These are phyloP conservation scores for Collybia sordida DNA, from an alignment of 768 basidiomycete species.

Conservation along the genomic window DNA sequence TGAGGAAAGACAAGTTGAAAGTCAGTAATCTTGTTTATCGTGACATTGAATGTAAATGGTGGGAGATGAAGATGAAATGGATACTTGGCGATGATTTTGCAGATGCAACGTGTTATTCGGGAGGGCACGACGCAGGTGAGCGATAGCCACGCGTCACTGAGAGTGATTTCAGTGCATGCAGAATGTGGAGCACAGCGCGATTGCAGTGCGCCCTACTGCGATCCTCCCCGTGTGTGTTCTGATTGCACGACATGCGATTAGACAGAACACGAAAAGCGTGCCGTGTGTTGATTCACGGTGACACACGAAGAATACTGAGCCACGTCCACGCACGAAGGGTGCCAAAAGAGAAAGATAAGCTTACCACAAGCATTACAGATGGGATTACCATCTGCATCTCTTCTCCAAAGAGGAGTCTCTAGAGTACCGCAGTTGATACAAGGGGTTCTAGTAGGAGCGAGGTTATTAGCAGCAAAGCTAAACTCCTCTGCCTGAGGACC, in stretches of 20 bases:
- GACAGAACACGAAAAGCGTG: not conserved
- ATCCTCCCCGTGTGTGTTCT: no score
- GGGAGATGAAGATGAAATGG: constrained; percentile 10
- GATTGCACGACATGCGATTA: no score
- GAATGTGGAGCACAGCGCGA: no score
- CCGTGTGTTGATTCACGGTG: constrained; percentile 20
- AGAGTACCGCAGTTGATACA: constrained; percentile 79
- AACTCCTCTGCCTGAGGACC: constrained; percentile 12
- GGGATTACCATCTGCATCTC: constrained; percentile 77
- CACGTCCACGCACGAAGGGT: constrained; percentile 1
- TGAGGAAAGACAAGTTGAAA: constrained; percentile 13
- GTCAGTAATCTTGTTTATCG: not conserved
- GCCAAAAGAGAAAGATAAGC: constrained; percentile 35
- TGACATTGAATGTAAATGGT: no score
- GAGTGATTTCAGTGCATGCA: no score
- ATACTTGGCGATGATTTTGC: not conserved
- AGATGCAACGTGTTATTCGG: no score
- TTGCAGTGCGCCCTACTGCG: no score
- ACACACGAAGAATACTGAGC: not conserved
- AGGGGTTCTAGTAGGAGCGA: constrained; percentile 32
- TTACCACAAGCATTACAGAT: constrained; percentile 91
- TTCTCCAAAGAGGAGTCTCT: constrained; percentile 82
- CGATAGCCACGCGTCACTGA: no score
- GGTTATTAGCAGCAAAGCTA: constrained; percentile 13
- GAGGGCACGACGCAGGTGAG: no score